Evolutionary conservation across 768 basidiomycete species (phyloP), one percentile per base, ranked within the genome.

Genomic region (Calocybe gangraenosa): DNA sequence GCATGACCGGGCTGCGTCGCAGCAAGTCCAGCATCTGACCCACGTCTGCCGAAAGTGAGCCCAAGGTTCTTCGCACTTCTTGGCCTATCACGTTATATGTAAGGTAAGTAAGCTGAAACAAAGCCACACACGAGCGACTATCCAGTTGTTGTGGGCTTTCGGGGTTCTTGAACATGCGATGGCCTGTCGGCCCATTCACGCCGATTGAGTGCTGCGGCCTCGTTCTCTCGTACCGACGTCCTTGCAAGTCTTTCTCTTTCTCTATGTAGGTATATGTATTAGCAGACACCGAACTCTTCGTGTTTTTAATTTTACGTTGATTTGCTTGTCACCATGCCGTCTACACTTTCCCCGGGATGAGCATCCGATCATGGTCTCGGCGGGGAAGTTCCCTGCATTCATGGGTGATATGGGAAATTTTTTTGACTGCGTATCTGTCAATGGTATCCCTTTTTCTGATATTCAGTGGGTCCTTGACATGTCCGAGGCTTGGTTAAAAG

Each of bases 151-250:
- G 3, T 22, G 32, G 17, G 39, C 34, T 6, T 36, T 19, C 14
- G 7, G 37, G 45, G 44, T 28, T 15, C 18, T 10, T 46, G 38
- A 30, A 42, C 46, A 41, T 48, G 40, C 35, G 44, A 38, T 31
- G 10, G 2, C 44, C 39, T 41, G 23, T 19, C 42, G 33, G 40
- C 21, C 32, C 11, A 17, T 34, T 31, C 46, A 42, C 34, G 31
- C 33, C 21, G 32, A 17, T 23, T 23, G 19, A 19, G 40, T 43
- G 21, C 40, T 50, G 22, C 30, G 28, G 20, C 34, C 25, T 18
- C 44, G 11, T 23, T 21, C 34, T 13, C 15, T 6, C n/a, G 23
- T 28, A 19, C 36, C 43, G 28, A 19, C 43, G 23, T 37, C 23
- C 21, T 15, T 37, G 15, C 21, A 21, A 36, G 11, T 15, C 18